Evolutionary conservation across 2,329 filamentous ascomycete species (phyloP).

Genomic region (Seiridium unicorne): DNA sequence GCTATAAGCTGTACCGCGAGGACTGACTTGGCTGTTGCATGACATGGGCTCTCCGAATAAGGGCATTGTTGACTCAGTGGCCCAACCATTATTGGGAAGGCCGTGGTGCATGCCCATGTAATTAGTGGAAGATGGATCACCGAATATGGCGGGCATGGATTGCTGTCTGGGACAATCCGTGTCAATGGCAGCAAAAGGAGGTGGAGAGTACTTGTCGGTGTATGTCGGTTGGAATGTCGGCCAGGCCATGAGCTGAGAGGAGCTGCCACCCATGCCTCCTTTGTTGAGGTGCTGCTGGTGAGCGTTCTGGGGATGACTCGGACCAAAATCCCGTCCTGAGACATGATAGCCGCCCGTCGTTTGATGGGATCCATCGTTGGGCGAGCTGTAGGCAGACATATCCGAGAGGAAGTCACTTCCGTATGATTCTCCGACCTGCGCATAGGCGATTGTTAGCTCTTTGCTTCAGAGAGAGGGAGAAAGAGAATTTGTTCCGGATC

Average conservation of each 20-base stretch:
- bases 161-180: background rate
- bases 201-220: slow-evolving; percentile 1
- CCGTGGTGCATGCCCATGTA: background rate
- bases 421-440: background rate
- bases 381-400: background rate
- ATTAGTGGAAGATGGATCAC: background rate
- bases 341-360: background rate
- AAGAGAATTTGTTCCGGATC: background rate
- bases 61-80: background rate
- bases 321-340: background rate
- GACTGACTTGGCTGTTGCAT: background rate
- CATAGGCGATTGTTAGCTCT: background rate
- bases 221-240: background rate
- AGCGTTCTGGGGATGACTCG: background rate
- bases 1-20: background rate
- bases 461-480: background rate
- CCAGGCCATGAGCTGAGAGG: background rate
- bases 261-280: background rate
- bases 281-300: background rate
- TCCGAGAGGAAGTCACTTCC: background rate
- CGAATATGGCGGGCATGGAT: background rate
- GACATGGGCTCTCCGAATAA: background rate
- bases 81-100: background rate
- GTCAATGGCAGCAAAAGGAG: background rate
- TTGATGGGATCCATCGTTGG: background rate